These are phyloP conservation scores for Rhynchospora tenuis DNA, from an alignment of 176 grass and related monocot species.

Conservation along the genomic window DNA sequence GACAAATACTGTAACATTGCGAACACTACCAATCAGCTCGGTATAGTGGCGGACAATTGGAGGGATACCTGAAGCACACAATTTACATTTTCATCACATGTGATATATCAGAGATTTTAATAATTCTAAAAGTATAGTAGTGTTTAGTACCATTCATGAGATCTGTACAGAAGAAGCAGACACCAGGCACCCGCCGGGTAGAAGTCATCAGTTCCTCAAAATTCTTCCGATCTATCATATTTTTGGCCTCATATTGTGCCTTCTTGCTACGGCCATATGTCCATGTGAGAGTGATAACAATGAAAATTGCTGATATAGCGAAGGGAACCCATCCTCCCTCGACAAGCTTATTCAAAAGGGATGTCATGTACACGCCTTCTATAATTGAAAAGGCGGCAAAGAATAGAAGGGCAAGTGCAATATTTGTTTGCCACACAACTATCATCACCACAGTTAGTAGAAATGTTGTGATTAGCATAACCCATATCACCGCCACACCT, in stretches of 20 bases:
- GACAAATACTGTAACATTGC: constrained; percentile 62
- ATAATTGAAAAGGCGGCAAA: constrained; percentile 31
- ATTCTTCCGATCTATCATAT: constrained; percentile 42
- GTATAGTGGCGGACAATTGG: constrained; percentile 63
- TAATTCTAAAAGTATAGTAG: not conserved
- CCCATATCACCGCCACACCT: constrained; percentile 87
- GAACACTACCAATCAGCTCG: constrained; percentile 45
- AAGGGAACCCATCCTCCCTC: constrained; percentile 87
- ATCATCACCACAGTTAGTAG: constrained; percentile 59
- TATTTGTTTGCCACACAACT: constrained; percentile 50
- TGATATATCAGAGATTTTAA: not conserved
- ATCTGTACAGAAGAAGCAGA: constrained; percentile 72
- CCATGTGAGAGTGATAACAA: constrained; percentile 66
- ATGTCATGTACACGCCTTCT: constrained; percentile 61
- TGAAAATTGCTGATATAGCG: constrained; percentile 60
- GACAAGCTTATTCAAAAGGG: constrained; percentile 57
- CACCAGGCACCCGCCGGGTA: constrained; percentile 42
- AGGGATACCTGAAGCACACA: constrained; percentile 27
- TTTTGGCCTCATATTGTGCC: constrained; percentile 41
- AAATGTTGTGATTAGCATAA: constrained; percentile 82
- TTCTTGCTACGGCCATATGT: constrained; percentile 78
- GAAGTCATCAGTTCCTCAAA: constrained; percentile 28
- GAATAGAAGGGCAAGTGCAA: constrained; percentile 30
- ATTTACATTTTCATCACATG: not conserved
- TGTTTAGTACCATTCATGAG: constrained; percentile 53